Conservation (phyloP, 2,329 filamentous ascomycete species). For the Pestalotiopsis sp. region DNA sequence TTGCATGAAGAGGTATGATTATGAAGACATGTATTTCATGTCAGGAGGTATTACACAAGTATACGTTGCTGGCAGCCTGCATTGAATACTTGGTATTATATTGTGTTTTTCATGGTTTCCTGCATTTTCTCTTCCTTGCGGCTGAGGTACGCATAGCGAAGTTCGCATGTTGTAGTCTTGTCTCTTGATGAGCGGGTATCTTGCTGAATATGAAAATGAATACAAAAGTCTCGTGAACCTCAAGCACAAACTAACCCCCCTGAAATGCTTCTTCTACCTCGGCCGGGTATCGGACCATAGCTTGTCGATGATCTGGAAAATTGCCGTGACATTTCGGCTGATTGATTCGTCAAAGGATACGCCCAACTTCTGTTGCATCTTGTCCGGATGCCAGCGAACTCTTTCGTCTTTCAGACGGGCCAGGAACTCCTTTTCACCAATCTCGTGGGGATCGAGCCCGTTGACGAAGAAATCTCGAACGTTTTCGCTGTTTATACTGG, state of each 20-base stretch:
- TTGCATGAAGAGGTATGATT: not conserved
- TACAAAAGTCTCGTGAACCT: not conserved
- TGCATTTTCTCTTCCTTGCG: no score
- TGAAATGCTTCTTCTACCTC: conserved; percentile 19
- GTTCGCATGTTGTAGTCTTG: not conserved
- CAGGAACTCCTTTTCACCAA: conserved; percentile 48
- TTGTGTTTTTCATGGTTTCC: not conserved
- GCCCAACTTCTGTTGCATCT: conserved; percentile 88
- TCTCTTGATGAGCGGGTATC: not conserved
- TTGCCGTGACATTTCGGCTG: conserved; percentile 80
- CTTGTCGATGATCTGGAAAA: conserved; percentile 88
- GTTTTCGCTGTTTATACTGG: conserved; percentile 24
- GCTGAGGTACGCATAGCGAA: no score
- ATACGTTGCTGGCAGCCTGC: not conserved
- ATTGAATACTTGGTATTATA: not conserved
- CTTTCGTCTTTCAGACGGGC: conserved; percentile 77
- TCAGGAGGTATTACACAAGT: no score
- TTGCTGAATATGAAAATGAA: not conserved
- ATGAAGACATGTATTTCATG: no score
- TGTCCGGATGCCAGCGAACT: conserved; percentile 96
- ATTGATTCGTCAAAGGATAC: conserved; percentile 70
- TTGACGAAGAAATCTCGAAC: conserved; percentile 62
- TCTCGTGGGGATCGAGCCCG: conserved; percentile 44
- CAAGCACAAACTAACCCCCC: not conserved
- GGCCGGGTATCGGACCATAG: conserved; percentile 70